Conservation (phyloP, 2,329 filamentous ascomycete species). For the Fusarium pseudograminearum region DNA sequence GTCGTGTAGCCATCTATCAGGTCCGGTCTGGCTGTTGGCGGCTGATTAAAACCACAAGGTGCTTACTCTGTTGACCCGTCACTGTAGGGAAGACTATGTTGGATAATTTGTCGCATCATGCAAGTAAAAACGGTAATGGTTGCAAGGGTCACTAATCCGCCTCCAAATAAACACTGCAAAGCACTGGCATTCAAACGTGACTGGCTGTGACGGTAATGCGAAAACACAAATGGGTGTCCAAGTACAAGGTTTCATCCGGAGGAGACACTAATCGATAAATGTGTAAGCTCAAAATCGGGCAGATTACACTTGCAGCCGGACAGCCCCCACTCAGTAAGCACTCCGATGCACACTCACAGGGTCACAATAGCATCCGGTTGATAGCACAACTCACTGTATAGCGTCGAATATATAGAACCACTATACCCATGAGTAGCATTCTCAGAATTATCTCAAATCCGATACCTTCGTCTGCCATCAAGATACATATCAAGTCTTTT, state of each 20-base stretch:
- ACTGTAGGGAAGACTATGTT: neutral
- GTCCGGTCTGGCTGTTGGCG: neutral
- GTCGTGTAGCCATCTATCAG: neutral
- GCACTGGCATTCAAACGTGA: fast-evolving
- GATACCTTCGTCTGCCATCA: fast-evolving
- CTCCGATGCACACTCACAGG: neutral
- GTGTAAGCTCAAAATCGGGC: neutral
- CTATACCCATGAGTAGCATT: fast-evolving
- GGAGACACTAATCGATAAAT: neutral
- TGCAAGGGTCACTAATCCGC: neutral
- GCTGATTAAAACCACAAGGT: fast-evolving
- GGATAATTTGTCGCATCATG: no score
- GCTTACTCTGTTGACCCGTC: neutral
- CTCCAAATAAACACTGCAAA: no score
- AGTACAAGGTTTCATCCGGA: no score
- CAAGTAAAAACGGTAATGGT: neutral
- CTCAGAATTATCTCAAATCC: fast-evolving
- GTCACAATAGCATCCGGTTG: no score
- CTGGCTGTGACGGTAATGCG: neutral
- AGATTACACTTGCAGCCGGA: neutral
- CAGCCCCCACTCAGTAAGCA: neutral
- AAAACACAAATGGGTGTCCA: neutral
- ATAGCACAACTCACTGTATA: neutral
- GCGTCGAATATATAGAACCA: fast-evolving
- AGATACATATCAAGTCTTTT: neutral